These are phyloP conservation scores for Ophiosphaerella herpotricha DNA, from an alignment of 2,329 filamentous ascomycete species.

Conservation along the genomic window DNA sequence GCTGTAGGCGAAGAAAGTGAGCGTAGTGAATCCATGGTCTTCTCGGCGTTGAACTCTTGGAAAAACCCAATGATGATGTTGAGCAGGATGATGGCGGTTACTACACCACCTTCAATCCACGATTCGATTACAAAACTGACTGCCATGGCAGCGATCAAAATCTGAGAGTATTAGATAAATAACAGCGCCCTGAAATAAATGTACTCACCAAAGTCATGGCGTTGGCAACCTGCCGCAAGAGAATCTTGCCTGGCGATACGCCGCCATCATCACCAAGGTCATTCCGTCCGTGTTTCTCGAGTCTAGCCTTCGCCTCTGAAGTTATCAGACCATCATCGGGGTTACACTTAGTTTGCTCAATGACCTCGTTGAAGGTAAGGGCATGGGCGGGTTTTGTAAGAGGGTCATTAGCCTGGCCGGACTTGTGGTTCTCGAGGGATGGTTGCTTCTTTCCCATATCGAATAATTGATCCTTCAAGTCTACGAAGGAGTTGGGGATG, in stretches of 20 bases:
- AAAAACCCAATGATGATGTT: slow-evolving; percentile 54
- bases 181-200: neutral
- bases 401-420: slow-evolving; percentile 56
- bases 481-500: slow-evolving; percentile 29
- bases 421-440: slow-evolving; percentile 46
- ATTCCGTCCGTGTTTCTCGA: slow-evolving; percentile 64
- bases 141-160: slow-evolving; percentile 53
- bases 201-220: slow-evolving; percentile 71
- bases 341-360: slow-evolving; percentile 64
- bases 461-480: slow-evolving; percentile 24
- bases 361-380: slow-evolving; percentile 58
- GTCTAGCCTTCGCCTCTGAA: slow-evolving; percentile 56
- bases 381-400: slow-evolving; percentile 67
- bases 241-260: slow-evolving; percentile 73
- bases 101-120: slow-evolving; percentile 54
- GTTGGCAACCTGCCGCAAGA: slow-evolving; percentile 75
- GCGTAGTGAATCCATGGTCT: slow-evolving; percentile 54
- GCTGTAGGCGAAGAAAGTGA: slow-evolving; percentile 53
- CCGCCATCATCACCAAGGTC: slow-evolving; percentile 72
- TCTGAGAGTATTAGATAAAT: slow-evolving; percentile 20
- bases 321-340: slow-evolving; percentile 69
- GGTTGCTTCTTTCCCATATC: slow-evolving; percentile 46
- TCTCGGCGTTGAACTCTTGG: slow-evolving; percentile 54
- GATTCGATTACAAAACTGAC: slow-evolving; percentile 52
- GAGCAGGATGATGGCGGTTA: slow-evolving; percentile 51